Percentiles rank a stretch among this genome's conserved stretches.
phyloP scores from a whole-genome alignment of 2,329 filamentous ascomycete species.

The Lecanicillium sp. region DNA sequence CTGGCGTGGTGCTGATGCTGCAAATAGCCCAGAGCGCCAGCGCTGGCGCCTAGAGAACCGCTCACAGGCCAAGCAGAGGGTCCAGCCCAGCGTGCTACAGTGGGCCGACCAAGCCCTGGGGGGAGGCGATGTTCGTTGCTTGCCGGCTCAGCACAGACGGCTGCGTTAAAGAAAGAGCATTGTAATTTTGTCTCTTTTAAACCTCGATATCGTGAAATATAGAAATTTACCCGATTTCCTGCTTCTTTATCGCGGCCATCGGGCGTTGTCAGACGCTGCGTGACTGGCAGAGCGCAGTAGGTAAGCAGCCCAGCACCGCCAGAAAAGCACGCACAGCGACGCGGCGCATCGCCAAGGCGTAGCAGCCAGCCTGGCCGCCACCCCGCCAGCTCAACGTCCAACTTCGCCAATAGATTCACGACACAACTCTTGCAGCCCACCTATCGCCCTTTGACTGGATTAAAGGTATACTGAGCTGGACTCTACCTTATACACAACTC shows the following conservation, averaged over 20 bases:
- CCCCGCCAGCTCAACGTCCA: constrained; percentile 4
- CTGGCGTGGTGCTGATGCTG: not conserved
- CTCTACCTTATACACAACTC: not conserved
- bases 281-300: constrained; percentile 1
- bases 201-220: no score
- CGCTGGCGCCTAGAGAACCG: not conserved
- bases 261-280: not conserved
- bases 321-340: no score
- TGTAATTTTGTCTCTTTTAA: no score
- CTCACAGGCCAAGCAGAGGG: not conserved
- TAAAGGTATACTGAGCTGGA: not conserved
- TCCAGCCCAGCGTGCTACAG: not conserved
- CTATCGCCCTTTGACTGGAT: no score
- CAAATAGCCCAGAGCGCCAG: not conserved
- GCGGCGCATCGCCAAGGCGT: not conserved
- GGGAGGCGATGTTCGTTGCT: not conserved
- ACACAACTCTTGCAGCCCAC: not conserved
- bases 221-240: no score
- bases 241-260: not conserved
- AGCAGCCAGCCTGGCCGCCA: not conserved
- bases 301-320: not conserved
- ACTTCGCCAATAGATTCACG: not conserved
- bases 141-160: not conserved
- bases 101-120: constrained; percentile 1
- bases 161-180: not conserved